These are phyloP conservation scores for Candida nonsorbophila DNA, from an alignment of 805 yeast genomes.

Conservation along the genomic window DNA sequence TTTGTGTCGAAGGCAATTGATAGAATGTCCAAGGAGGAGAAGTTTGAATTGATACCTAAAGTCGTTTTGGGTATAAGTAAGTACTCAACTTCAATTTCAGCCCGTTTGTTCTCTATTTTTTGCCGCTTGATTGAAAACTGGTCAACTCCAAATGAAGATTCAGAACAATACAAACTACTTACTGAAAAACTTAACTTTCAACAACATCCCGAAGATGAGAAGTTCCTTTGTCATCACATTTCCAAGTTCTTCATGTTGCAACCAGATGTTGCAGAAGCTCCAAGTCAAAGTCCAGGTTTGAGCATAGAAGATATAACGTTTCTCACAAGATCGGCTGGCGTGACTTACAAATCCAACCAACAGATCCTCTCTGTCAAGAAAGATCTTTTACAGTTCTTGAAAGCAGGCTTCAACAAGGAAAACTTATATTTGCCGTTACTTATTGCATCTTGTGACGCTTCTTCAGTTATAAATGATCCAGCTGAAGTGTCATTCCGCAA, in stretches of 20 bases:
- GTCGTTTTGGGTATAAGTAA: conserved; percentile 43
- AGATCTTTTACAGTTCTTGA: conserved; percentile 32
- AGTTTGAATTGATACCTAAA: conserved; percentile 40
- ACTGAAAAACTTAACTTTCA: conserved; percentile 31
- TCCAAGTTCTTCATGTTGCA: conserved; percentile 53
- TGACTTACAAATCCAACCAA: conserved; percentile 42
- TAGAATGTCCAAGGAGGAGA: conserved; percentile 37
- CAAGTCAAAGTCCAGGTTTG: conserved; percentile 56
- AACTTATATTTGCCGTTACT: conserved; percentile 44
- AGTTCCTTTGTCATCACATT: conserved; percentile 42
- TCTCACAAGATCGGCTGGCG: conserved; percentile 67
- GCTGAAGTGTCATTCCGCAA: conserved; percentile 51
- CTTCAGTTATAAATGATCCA: conserved; percentile 48
- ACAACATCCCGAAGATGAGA: conserved; percentile 31
- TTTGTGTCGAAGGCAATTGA: conserved; percentile 67
- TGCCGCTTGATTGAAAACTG: conserved; percentile 47
- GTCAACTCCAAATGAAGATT: conserved; percentile 44
- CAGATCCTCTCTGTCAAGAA: conserved; percentile 33
- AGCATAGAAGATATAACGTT: conserved; percentile 51
- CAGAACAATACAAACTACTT: conserved; percentile 34
- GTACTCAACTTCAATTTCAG: conserved; percentile 30
- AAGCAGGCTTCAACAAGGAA: conserved; percentile 32
- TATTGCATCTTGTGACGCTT: conserved; percentile 59
- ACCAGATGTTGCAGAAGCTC: conserved; percentile 30
- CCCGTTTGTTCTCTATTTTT: conserved; percentile 59